Percentiles rank a stretch among this genome's conserved stretches.
These are phyloP conservation scores for Boletus sp. DNA, from an alignment of 768 basidiomycete genomes.

Conservation along the genomic window DNA sequence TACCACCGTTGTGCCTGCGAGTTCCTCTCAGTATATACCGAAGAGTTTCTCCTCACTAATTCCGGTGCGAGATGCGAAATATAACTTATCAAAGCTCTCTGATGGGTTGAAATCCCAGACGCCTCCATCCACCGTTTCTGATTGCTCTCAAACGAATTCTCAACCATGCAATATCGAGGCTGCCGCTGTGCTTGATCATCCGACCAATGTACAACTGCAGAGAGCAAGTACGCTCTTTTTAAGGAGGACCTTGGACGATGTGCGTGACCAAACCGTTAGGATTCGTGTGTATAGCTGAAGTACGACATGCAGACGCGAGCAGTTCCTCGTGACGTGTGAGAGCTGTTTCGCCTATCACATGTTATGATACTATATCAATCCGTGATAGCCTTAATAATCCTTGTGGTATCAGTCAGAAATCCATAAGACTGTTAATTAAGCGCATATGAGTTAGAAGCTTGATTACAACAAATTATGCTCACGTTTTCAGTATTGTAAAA, in stretches of 20 bases:
- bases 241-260: background rate
- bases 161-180: background rate
- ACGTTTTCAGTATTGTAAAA: conserved; percentile 57
- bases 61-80: background rate
- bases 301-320: background rate
- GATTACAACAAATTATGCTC: conserved; percentile 21
- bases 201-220: background rate
- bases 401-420: conserved; percentile 43
- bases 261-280: background rate
- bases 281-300: conserved; percentile 4
- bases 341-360: background rate
- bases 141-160: background rate
- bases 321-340: background rate
- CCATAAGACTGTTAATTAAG: conserved; percentile 44
- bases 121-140: background rate
- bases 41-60: conserved; percentile 18
- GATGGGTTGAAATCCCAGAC: background rate
- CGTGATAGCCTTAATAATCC: conserved; percentile 24
- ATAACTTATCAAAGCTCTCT: background rate
- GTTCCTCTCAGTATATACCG: conserved; percentile 29
- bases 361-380: background rate
- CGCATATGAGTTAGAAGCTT: background rate
- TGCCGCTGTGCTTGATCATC: background rate
- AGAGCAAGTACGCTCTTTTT: background rate
- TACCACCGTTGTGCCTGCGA: conserved; percentile 2